Evolutionary conservation across 1,284 basidiomycete genomes (phyloP).

Genomic region (Amylostereum chailletii): DNA sequence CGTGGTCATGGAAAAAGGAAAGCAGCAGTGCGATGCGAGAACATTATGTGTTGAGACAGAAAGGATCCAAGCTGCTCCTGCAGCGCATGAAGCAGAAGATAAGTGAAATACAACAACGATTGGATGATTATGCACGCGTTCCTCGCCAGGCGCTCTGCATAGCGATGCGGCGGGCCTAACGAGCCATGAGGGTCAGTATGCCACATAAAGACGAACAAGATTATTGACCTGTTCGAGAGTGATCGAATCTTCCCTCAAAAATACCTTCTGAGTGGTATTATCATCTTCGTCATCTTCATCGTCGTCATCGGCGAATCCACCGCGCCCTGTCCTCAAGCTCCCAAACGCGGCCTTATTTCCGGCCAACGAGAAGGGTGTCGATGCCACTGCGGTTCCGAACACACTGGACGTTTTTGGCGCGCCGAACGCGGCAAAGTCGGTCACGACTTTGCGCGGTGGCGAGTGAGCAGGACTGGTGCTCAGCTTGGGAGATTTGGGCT

Average conservation of each 20-base stretch:
- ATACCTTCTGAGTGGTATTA: conserved; percentile 54
- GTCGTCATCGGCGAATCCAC: conserved; percentile 35
- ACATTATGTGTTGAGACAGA: too few relatives aligned
- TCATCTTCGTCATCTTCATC: conserved; percentile 63
- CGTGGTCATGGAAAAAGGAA: too few relatives aligned
- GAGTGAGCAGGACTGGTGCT: conserved; percentile 32
- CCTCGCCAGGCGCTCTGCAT: conserved; percentile 71
- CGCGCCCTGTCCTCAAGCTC: conserved; percentile 43
- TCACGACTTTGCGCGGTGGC: conserved; percentile 78
- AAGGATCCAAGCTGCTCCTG: too few relatives aligned
- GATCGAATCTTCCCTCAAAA: conserved; percentile 74
- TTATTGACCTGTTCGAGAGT: conserved; percentile 72
- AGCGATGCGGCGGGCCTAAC: conserved; percentile 58
- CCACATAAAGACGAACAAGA: background rate
- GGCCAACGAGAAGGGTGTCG: conserved; percentile 70
- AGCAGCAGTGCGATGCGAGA: background rate
- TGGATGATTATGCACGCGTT: conserved; percentile 31
- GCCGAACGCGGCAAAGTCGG: conserved; percentile 87
- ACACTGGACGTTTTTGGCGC: conserved; percentile 66
- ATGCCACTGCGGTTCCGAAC: conserved; percentile 72
- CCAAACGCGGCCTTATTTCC: conserved; percentile 77
- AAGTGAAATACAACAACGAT: background rate
- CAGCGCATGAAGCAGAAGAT: background rate
- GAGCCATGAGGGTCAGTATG: conserved; percentile 7
- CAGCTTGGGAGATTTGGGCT: conserved; percentile 27